Evolutionary conservation across 176 grass and related monocot species (phyloP), one percentile per base, ranked within the genome.

Genomic region (Hordeum vulgare): DNA sequence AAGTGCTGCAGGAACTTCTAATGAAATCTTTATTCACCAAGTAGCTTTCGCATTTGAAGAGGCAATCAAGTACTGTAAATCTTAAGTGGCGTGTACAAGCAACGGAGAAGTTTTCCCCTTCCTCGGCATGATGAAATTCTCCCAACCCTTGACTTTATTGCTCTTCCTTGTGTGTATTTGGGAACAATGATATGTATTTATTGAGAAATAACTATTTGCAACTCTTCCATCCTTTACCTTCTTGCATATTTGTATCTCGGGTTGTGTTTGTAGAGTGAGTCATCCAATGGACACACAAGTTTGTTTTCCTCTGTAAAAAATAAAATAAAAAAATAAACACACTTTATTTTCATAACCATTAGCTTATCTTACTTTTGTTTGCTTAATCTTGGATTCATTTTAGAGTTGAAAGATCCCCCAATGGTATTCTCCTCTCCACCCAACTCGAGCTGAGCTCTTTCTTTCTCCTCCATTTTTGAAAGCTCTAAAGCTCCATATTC

Each of bases 71-170:
- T 80, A 40, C 58, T 39, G 24, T 36, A 60, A 77, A 31, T 68
- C 33, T 86, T 28, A 75, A 90, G 49, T 44, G 41, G 53, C 6
- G 11, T 49, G 26, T 61, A 77, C 59, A 39, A 80, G 18, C 23
- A 59, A 39, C 80, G 10, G 66, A 90, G 45, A 41, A 45, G 42
- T n/a, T 73, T 37, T 24, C 39, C 31, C 31, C 24, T 83, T 80
- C 28, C 39, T 72, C 83, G 75, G 36, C 80, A 80, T 78, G 66
- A 74, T 53, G 41, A 83, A 65, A 79, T 34, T 61, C 49, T 21
- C n/a, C 75, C 29, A 73, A 65, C 39, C 59, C 36, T 80, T 74
- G 21, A 68, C 40, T 79, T 80, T 45, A 78, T 68, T 66, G 66
- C 61, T 74, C 57, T 75, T 56, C 58, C 20, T 74, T 56, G 20